Percentiles rank a stretch among this genome's conserved stretches.
phyloP scores from a whole-genome alignment of 1,139 yeast species.

The Hemisphaericaspora lyxosophila region DNA sequence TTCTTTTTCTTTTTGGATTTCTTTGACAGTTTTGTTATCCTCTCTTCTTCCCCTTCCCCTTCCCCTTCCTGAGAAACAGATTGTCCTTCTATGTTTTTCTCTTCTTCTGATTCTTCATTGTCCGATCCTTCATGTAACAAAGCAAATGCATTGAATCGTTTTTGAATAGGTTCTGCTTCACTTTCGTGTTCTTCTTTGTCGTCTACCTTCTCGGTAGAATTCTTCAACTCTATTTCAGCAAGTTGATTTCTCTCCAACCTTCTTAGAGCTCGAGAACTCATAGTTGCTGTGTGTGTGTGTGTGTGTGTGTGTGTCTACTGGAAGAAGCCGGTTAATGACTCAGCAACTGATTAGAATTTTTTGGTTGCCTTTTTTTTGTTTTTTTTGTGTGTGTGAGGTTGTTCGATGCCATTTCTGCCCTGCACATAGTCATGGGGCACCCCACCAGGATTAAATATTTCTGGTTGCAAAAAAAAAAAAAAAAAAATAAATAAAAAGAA shows the following conservation, averaged over 20 bases:
- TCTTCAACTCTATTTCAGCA: constrained; percentile 18
- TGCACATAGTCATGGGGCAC: too few relatives aligned
- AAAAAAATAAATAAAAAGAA: too few relatives aligned
- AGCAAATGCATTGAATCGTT: constrained; percentile 53
- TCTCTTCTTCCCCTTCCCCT: constrained; percentile 19
- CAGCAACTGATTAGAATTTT: too few relatives aligned
- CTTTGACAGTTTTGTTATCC: constrained; percentile 11
- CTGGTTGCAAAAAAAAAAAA: background rate
- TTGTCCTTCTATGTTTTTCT: constrained; percentile 14
- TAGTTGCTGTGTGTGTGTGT: constrained; percentile 19
- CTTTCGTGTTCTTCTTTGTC: constrained; percentile 16
- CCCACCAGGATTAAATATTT: too few relatives aligned
- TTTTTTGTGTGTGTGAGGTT: too few relatives aligned
- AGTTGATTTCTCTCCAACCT: constrained; percentile 47
- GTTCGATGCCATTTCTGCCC: too few relatives aligned
- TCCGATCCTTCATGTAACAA: constrained; percentile 45
- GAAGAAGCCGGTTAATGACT: too few relatives aligned
- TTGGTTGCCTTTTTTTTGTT: too few relatives aligned
- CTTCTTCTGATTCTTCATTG: constrained; percentile 25
- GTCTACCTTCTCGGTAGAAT: constrained; percentile 5
- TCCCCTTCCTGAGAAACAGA: constrained; percentile 19
- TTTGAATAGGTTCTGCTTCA: constrained; percentile 14
- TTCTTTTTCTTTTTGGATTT: constrained; percentile 17
- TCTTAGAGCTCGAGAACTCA: constrained; percentile 72
- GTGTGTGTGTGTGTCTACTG: too few relatives aligned